Evolutionary conservation across 805 yeast species (phyloP).

Genomic region (Suhomyces pyralidae): DNA sequence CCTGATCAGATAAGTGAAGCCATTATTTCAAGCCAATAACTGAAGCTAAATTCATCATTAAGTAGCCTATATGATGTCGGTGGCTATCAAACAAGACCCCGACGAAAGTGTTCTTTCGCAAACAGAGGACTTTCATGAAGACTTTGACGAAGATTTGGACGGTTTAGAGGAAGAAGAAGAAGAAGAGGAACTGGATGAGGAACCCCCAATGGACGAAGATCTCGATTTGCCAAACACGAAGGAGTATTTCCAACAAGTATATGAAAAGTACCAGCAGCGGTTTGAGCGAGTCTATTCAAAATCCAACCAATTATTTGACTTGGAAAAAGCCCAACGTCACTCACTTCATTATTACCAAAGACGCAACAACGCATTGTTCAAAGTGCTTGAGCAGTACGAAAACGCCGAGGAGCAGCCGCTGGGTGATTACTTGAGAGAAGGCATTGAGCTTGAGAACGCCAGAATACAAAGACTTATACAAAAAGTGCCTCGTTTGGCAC

Average conservation of each 20-base stretch:
- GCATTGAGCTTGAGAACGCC: not conserved
- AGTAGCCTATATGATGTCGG: no score
- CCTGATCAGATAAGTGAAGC: not conserved
- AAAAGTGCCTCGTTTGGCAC: slow-evolving; percentile 5
- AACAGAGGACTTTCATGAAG: not conserved
- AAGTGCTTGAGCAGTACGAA: slow-evolving; percentile 21
- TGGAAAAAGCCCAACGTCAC: slow-evolving; percentile 35
- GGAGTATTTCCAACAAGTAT: slow-evolving; percentile 24
- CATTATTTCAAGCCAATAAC: not conserved
- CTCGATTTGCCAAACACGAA: not conserved
- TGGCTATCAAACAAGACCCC: not conserved
- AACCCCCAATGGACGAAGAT: slow-evolving; percentile 2
- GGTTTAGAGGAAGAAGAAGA: not conserved
- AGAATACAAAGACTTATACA: slow-evolving; percentile 11
- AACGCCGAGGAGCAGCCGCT: not conserved
- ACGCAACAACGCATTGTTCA: slow-evolving; percentile 36
- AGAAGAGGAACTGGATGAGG: slow-evolving; percentile 2
- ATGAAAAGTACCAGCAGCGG: slow-evolving; percentile 25
- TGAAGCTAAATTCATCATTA: no score
- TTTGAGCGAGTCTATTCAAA: slow-evolving; percentile 21
- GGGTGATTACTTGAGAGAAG: slow-evolving; percentile 1
- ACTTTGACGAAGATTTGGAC: not conserved
- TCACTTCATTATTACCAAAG: slow-evolving; percentile 32
- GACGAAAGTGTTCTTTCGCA: not conserved
- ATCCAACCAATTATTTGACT: slow-evolving; percentile 25